Evolutionary conservation across 176 grass and related monocot species (phyloP).

Genomic region (Themeda triandra): DNA sequence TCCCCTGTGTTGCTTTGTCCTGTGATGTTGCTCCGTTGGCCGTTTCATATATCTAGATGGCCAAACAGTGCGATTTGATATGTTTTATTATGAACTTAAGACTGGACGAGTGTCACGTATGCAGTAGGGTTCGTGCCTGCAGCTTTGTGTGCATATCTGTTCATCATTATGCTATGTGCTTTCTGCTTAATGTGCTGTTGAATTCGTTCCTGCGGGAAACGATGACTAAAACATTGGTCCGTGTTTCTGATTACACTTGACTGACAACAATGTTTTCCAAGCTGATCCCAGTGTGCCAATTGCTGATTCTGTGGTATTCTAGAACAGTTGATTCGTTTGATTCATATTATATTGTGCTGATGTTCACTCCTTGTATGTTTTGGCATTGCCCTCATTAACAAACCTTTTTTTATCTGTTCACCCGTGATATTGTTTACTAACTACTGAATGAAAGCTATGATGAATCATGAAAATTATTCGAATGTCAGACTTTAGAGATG

Average conservation of each 20-base stretch:
- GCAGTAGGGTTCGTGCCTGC: not conserved
- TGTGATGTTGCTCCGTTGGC: not conserved
- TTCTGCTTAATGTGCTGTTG: not conserved
- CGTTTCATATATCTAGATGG: not conserved
- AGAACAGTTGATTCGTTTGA: not conserved
- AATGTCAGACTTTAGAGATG: slow-evolving; percentile 54
- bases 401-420: not conserved
- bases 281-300: not conserved
- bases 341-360: not conserved
- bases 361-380: not conserved
- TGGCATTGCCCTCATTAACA: not conserved
- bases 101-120: not conserved
- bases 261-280: not conserved
- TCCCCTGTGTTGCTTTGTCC: not conserved
- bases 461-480: slow-evolving; percentile 22
- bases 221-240: slow-evolving; percentile 27
- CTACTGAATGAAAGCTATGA: not conserved
- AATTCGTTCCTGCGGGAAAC: not conserved
- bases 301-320: not conserved
- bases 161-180: not conserved
- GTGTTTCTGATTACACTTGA: slow-evolving; percentile 15
- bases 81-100: not conserved
- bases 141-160: not conserved
- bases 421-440: accelerated
- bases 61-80: not conserved